Evolutionary conservation across 805 yeast genomes (phyloP).

Genomic region (Candida broadrunensis): DNA sequence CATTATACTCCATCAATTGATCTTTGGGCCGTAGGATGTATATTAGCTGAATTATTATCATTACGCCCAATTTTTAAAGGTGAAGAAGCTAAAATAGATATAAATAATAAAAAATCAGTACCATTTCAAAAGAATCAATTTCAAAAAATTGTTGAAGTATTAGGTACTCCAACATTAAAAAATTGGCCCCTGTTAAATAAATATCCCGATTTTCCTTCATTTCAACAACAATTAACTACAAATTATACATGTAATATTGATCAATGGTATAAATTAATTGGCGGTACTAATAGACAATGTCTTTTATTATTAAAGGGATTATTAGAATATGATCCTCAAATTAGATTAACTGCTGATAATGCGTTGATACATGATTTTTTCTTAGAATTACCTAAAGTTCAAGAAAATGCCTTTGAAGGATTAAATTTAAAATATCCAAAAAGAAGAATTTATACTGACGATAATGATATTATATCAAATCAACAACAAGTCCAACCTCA

Average conservation of each 20-base stretch:
- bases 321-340: conserved; percentile 79
- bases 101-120: conserved; percentile 73
- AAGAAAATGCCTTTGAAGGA: conserved; percentile 77
- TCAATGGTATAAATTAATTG: conserved; percentile 84
- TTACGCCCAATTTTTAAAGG: conserved; percentile 94
- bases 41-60: conserved; percentile 85
- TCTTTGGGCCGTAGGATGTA: conserved; percentile 95
- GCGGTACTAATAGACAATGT: conserved; percentile 70
- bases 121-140: conserved; percentile 94
- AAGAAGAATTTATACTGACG: conserved; percentile 83
- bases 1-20: conserved; percentile 93
- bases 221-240: conserved; percentile 49
- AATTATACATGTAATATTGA: conserved; percentile 67
- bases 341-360: conserved; percentile 72
- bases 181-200: conserved; percentile 76
- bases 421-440: conserved; percentile 74
- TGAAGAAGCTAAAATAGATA: conserved; percentile 93
- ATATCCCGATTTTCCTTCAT: conserved; percentile 73
- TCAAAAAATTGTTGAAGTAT: conserved; percentile 84
- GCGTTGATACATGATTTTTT: conserved; percentile 81
- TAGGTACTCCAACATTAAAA: conserved; percentile 82
- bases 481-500: conserved; percentile 1
- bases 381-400: conserved; percentile 62
- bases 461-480: conserved; percentile 62
- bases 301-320: conserved; percentile 60